Evolutionary conservation across 2,329 filamentous ascomycete genomes (phyloP), one percentile per base, ranked within the genome.

Genomic region (Paraphoma chrysanthemicola): DNA sequence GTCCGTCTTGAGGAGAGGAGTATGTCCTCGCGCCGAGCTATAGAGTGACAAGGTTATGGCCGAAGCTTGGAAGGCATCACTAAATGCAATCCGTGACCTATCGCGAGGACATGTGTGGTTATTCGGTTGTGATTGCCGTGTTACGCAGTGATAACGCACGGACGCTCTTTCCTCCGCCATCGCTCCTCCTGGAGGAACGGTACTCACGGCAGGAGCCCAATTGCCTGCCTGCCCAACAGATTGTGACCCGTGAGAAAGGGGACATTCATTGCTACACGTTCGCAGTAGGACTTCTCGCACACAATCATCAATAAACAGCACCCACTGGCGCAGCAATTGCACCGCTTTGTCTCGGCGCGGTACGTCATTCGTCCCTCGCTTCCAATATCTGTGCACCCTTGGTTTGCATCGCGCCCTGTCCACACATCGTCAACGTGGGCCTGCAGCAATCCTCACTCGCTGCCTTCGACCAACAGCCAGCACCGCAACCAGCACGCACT

Each of bases 351-450:
- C 23, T 39, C n/a, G 45, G 31, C 17, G 44, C 38, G 39, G 33
- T 52, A 69, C 67, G 67, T 69, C 67, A 69, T 69, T 66, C 57
- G 63, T 65, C 57, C 51, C 23, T 31, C 17, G 9, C 14, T 57
- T 60, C 23, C 53, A 56, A 59, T 63, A 62, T 63, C 57, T 63
- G 62, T 64, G 65, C 64, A 54, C 61, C 48, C 45, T 60, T 44
- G 52, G 60, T 55, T 36, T 36, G 33, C 33, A 33, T 59, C 44
- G 62, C 63, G 57, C 60, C 58, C 57, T 23, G 59, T 63, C 62
- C 67, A 68, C 65, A 66, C 63, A 66, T 49, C 57, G 54, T 51
- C 56, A 73, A 73, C 71, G 70, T 74, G 71, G 60, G 62, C 64
- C 58, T 60, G 41, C 57, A 48, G 56, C 63, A 48, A 47, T 54